Base-by-base conservation (phyloP, 768 basidiomycete genomes). In the Mycena filopes region DNA sequence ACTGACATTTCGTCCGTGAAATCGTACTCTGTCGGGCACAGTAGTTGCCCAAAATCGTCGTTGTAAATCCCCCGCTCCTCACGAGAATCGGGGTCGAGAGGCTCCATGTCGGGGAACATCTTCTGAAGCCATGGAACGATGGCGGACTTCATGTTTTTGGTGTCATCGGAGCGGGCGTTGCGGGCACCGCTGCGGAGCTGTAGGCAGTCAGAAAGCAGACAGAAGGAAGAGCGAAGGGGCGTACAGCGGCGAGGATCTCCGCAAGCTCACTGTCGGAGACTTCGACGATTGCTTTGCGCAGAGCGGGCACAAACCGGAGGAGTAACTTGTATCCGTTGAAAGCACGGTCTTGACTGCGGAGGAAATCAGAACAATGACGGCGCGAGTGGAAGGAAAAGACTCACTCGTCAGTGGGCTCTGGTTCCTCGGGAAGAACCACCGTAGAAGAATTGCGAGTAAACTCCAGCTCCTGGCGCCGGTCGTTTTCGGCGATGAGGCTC, bases 131-230 rank as follows among this genome's bases (percentile, higher is more conserved):
- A 59, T 1, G 57, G 46, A 3, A 59, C 57, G 33, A 58, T 58
- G 23, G 57, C 57, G 9, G 36, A 18, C 46, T 47, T 48, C 16
- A 58, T 1, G 46, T 58, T 58, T 23, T 58, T 58, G 33, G 57
- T 58, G 38, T 58, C 57, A 20, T 58, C 57, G 26, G 57, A 58
- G 18, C 57, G 57, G 9, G 57, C 57, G n/a, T 58, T 58, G 26
- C 54, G 42, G n/a, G 54, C 54, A 5, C 54, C 54, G 16, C 12
- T 18, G 20, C 41, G 26, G 16, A 58, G 23, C 46, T 58, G 23
- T 13, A 10, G 26, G 11, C 23, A 26, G 46, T 47, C 3, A 47
- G 46, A 47, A 25, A 9, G 15, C 23, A 10, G 26, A 28, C n/a
- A 26, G 25, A 26, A 47, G 25, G 7, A 26, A 47, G 33, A 12